Percentiles rank a stretch among this genome's conserved stretches.
Evolutionary conservation across 306 rosid species (phyloP).

Genomic region (Lathyrus tuberosus): DNA sequence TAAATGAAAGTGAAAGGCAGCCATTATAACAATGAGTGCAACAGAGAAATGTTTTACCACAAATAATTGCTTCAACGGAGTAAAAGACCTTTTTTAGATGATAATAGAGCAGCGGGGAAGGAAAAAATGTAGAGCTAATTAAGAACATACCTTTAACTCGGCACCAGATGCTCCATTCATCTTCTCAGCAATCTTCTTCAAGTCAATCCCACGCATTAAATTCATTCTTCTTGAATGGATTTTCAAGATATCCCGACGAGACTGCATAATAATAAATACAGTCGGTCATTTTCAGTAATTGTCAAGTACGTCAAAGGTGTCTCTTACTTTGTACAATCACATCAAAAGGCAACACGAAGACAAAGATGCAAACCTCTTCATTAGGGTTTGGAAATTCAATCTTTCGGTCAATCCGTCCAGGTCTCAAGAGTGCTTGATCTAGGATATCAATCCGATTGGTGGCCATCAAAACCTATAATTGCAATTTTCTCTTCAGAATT

Average conservation of each 20-base stretch:
- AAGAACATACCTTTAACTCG: constrained; percentile 80
- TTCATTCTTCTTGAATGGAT: constrained; percentile 99
- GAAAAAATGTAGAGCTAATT: constrained; percentile 3
- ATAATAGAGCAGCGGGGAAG: constrained; percentile 16
- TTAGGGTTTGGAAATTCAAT: constrained; percentile 98
- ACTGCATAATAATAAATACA: constrained; percentile 54
- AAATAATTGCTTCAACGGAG: not conserved
- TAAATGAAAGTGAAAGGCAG: constrained; percentile 20
- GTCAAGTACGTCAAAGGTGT: not conserved
- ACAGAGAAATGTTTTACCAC: not conserved
- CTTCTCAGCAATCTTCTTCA: constrained; percentile 98
- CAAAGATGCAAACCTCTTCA: constrained; percentile 62
- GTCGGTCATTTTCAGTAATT: constrained; percentile 19
- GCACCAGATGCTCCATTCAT: constrained; percentile 99
- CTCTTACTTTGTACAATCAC: constrained; percentile 20
- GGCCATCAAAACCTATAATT: constrained; percentile 91
- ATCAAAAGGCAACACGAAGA: constrained; percentile 10
- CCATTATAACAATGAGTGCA: not conserved
- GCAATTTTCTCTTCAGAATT: constrained; percentile 36
- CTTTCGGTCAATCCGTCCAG: constrained; percentile 95
- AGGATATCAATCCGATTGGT: constrained; percentile 98
- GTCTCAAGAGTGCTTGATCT: constrained; percentile 98
- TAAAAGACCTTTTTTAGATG: not conserved
- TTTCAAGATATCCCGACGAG: constrained; percentile 91
- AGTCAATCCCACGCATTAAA: constrained; percentile 97